Evolutionary conservation across 805 yeast genomes (phyloP), one percentile per base, ranked within the genome.

Genomic region (Ogataea wickerhamii): DNA sequence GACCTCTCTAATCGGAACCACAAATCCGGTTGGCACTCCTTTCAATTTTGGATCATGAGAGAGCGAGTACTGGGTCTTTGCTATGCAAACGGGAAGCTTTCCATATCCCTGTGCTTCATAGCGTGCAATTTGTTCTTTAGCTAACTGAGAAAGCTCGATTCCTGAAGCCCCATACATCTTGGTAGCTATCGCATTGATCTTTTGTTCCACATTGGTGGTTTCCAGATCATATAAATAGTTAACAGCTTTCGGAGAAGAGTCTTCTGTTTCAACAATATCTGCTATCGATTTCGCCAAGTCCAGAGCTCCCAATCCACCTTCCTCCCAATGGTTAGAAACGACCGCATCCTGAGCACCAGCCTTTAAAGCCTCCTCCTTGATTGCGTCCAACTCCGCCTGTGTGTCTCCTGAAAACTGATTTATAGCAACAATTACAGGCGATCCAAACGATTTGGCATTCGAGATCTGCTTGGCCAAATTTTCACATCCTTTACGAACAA

Each of bases 301-400:
- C 41, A 82, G 71, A 2, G 94, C 87, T 53, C 94, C 94, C 45
- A 63, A 66, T 55, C 94, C 94, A 69, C 94, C 94, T 65, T 80
- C 76, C 56, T 81, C 88, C 91, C 91, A 84, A 60, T 84, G 94
- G 71, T 84, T 81, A 19, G 89, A 80, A 34, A 80, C 82, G 49
- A 84, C 80, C 17, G 93, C 91, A 53, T 78, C 88, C 33, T 61
- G 63, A 20, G 93, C 94, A 58, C 94, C 94, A 8, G 89, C 89
- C 57, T 74, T 74, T 51, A 80, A 58, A 2, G 93, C 75, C 52
- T 74, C 80, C 56, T 79, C 74, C 55, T 70, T 79, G 46, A 84
- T 81, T 30, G 82, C 70, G 43, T 75, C 81, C 53, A 80, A 78
- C 61, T 84, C 94, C 32, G 70, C 73, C 32, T 68, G 78, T 18